These are phyloP conservation scores for Sporothrix phasma DNA, from an alignment of 2,329 filamentous ascomycete genomes.

Conservation along the genomic window DNA sequence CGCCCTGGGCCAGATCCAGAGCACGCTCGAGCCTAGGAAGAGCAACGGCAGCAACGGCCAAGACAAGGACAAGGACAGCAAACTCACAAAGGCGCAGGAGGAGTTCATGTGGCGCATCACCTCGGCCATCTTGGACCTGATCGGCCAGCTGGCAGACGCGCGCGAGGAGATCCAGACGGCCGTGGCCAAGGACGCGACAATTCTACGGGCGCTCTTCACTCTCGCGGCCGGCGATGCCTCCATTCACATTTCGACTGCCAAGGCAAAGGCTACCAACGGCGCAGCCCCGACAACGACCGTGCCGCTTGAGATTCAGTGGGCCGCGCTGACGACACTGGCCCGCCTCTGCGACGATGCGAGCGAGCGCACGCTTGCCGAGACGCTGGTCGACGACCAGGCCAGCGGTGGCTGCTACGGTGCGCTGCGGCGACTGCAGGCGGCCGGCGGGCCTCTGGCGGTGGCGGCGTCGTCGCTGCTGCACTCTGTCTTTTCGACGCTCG, in stretches of 20 bases:
- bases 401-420: conserved; percentile 36
- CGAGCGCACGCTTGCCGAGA: conserved; percentile 34
- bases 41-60: too few relatives aligned
- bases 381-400: conserved; percentile 40
- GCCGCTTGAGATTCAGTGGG: conserved; percentile 35
- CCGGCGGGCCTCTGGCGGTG: conserved; percentile 40
- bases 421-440: conserved; percentile 39
- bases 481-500: conserved; percentile 47
- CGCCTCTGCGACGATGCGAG: conserved; percentile 51
- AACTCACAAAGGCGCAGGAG: conserved; percentile 44
- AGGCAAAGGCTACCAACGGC: conserved; percentile 20
- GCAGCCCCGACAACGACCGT: conserved; percentile 27
- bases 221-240: conserved; percentile 32
- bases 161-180: conserved; percentile 50
- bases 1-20: conserved; percentile 42
- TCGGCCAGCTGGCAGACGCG: conserved; percentile 46
- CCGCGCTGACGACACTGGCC: conserved; percentile 45
- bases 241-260: background rate
- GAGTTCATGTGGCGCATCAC: conserved; percentile 44
- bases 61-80: conserved; percentile 19
- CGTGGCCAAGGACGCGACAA: conserved; percentile 38
- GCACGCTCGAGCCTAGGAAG: conserved; percentile 20
- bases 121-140: conserved; percentile 42
- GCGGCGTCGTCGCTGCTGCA: conserved; percentile 53
- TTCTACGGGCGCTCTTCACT: conserved; percentile 45